Evolutionary conservation across 2,329 filamentous ascomycete genomes (phyloP).

Genomic region (Pseudogymnoascus sp.): DNA sequence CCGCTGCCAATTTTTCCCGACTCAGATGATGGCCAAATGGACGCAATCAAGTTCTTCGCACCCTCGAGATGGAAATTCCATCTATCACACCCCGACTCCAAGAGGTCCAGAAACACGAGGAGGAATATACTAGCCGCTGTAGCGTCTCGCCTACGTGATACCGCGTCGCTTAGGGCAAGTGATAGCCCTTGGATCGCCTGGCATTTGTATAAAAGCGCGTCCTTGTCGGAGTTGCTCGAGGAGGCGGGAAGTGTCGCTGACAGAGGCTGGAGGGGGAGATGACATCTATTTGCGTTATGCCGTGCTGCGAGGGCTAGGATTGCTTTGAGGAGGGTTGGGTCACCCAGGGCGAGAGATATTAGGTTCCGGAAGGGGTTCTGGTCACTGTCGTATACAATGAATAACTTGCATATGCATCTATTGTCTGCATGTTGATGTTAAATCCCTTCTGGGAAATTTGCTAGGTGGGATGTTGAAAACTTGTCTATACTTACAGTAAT

Average conservation of each 20-base stretch:
- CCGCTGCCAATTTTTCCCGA: neutral
- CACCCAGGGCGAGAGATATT: conserved; percentile 26
- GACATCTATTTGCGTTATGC: conserved; percentile 27
- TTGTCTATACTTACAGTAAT: neutral
- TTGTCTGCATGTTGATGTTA: conserved; percentile 22
- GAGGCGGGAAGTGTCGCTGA: neutral
- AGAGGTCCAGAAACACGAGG: conserved; percentile 11
- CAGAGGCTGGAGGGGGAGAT: conserved; percentile 20
- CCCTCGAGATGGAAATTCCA: conserved; percentile 13
- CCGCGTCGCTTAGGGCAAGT: conserved; percentile 15
- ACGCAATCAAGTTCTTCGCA: conserved; percentile 9
- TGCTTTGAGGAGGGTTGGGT: conserved; percentile 26
- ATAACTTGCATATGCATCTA: conserved; percentile 30
- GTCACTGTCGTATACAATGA: conserved; percentile 30
- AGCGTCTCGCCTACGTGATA: conserved; percentile 18
- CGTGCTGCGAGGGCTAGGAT: conserved; percentile 30
- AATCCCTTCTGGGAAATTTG: neutral
- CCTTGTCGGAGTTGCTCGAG: conserved; percentile 19
- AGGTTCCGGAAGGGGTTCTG: conserved; percentile 29
- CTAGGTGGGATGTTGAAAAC: neutral
- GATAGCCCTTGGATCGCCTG: conserved; percentile 29
- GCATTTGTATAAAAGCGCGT: conserved; percentile 30
- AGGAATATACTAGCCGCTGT: conserved; percentile 31
- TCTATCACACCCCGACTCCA: conserved; percentile 13
- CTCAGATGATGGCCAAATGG: neutral